Evolutionary conservation across 768 basidiomycete species (phyloP).

Genomic region (Termitomyces sp.): DNA sequence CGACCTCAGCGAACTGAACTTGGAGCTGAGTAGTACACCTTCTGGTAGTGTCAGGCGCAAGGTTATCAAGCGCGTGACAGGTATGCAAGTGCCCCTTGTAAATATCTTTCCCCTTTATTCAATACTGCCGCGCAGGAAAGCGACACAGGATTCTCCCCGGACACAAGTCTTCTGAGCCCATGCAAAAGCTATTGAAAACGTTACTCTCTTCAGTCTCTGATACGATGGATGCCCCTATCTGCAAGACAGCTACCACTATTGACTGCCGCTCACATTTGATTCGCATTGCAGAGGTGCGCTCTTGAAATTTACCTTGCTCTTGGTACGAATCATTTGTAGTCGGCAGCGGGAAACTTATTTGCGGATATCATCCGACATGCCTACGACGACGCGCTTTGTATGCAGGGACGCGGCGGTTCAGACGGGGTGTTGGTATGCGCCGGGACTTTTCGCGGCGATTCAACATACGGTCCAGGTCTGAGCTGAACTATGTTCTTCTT

Average conservation of each 20-base stretch:
- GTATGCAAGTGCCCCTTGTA: conserved; percentile 26
- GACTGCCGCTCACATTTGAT: conserved; percentile 75
- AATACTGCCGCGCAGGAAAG: conserved; percentile 41
- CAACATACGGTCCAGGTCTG: conserved; percentile 77
- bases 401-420: conserved; percentile 56
- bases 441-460: conserved; percentile 84
- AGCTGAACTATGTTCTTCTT: background rate
- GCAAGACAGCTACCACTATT: conserved; percentile 58
- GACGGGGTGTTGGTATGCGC: conserved; percentile 81
- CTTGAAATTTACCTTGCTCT: background rate
- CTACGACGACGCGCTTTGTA: conserved; percentile 65
- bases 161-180: conserved; percentile 46
- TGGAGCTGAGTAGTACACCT: conserved; percentile 58
- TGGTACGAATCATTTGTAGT: conserved; percentile 31
- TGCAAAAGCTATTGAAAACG: conserved; percentile 54
- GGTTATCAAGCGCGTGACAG: conserved; percentile 56
- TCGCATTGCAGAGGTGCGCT: conserved; percentile 61
- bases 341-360: conserved; percentile 75
- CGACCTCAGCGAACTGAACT: conserved; percentile 70
- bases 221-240: conserved; percentile 71
- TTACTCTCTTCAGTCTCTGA: conserved; percentile 65
- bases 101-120: background rate
- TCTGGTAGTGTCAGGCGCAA: conserved; percentile 58
- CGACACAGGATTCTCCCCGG: conserved; percentile 57
- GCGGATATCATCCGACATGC: conserved; percentile 80